Base-by-base conservation (phyloP, 2,329 filamentous ascomycete species). In the Plectosphaerella sp. region DNA sequence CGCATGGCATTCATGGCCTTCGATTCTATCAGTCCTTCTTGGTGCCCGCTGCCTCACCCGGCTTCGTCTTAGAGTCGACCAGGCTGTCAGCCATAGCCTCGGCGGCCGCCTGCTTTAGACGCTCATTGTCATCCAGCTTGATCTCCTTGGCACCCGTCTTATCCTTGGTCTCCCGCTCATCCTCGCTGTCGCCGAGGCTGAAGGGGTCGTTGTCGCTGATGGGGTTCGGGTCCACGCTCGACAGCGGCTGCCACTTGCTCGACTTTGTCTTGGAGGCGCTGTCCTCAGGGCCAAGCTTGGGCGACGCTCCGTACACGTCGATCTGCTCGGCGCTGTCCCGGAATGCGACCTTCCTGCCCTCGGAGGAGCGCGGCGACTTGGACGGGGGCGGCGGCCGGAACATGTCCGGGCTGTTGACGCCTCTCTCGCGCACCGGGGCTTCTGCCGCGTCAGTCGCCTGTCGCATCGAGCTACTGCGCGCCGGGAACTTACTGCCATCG, bases 241-340 rank as follows among this genome's bases (percentile, higher is more conserved):
- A 91, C 61, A 99, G 75, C 10, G 94, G 93, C 70, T 99, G 93
- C 94, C 94, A 99, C 74, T 99, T 99, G 80, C 92, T 97, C 45
- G 82, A 72, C 73, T 91, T 94, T 58, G 74, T 71, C 47, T 77
- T 75, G n/a, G 74, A 67, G 22, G 66, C 65, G 35, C 67, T 62
- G 64, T 77, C 83, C 69, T 78, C 84, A 59, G 74, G 75, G 25
- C 70, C 77, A 49, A 73, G 72, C 66, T 66, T 77, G 33, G 85
- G 81, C 48, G 84, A 84, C 11, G 80, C 76, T 52, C 86, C 82
- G 65, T 95, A 94, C 53, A 88, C 84, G 60, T 75, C 77, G 50
- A 96, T 92, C 64, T 96, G 91, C 62, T 95, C 89, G 3, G 89
- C 83, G 54, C 74, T 73, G 47, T 83, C 80, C 61, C 75, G 78